Evolutionary conservation across 78 protist species (phyloP).

Genomic region (Salpingoeca rosetta): DNA sequence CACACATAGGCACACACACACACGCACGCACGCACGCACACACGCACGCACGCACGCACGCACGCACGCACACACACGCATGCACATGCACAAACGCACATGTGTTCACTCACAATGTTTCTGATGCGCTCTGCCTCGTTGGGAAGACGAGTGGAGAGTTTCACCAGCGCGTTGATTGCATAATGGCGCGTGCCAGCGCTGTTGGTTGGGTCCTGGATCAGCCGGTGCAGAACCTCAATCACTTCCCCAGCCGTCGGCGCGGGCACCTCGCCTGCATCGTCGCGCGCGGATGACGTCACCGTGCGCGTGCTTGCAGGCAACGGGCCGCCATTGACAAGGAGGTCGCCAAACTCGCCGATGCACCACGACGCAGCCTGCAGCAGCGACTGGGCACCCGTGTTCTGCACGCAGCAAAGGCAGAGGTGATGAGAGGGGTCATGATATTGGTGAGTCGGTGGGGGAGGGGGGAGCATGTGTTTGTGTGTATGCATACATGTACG

Average conservation of each 20-base stretch:
- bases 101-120: neutral
- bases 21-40: too few species aligned
- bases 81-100: too few species aligned
- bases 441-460: too few species aligned
- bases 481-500: too few species aligned
- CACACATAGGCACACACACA: too few species aligned
- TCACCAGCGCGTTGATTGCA: slow-evolving; percentile 64
- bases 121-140: neutral
- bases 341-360: slow-evolving; percentile 88
- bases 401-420: slow-evolving; percentile 4
- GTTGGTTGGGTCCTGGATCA: slow-evolving; percentile 25
- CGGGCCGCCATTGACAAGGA: slow-evolving; percentile 29
- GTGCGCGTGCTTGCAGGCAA: neutral
- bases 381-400: slow-evolving; percentile 19
- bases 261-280: neutral
- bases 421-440: too few species aligned
- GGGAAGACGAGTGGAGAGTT: slow-evolving; percentile 53
- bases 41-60: too few species aligned
- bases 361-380: slow-evolving; percentile 65
- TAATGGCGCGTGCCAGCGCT: slow-evolving; percentile 47
- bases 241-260: slow-evolving; percentile 30
- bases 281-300: neutral
- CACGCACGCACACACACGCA: too few species aligned
- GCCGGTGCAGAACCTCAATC: slow-evolving; percentile 40
- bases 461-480: too few species aligned